phyloP scores from a whole-genome alignment of 2,329 filamentous ascomycete genomes.

The Xylaria sp. region DNA sequence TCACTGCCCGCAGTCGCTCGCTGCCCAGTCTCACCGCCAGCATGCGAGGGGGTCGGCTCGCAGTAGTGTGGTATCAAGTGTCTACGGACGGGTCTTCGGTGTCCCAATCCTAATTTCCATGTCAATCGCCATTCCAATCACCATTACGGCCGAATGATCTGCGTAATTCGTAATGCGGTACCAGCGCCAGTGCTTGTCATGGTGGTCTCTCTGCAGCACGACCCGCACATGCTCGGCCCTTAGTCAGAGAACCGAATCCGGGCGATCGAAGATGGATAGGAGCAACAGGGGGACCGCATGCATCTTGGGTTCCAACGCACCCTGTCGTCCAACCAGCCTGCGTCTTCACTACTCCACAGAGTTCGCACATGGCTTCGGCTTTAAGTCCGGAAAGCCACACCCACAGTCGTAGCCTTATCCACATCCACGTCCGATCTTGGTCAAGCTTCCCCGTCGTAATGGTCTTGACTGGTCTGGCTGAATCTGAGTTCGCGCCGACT shows the following conservation, averaged over 20 bases:
- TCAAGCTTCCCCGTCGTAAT: constrained; percentile 1
- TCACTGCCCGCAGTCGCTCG: background rate
- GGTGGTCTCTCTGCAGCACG: constrained; percentile 11
- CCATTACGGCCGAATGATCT: constrained; percentile 1
- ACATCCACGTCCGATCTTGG: background rate
- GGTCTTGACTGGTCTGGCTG: constrained; percentile 8
- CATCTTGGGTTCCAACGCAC: constrained; percentile 14
- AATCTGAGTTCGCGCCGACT: constrained; percentile 15
- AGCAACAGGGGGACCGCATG: constrained; percentile 25
- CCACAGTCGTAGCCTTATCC: background rate
- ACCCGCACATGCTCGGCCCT: constrained; percentile 14
- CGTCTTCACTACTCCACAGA: constrained; percentile 21
- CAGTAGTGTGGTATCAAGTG: constrained; percentile 14
- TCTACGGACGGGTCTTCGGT: constrained; percentile 14
- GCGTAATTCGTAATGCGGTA: constrained; percentile 25
- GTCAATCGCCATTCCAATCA: background rate
- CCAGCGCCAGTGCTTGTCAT: background rate
- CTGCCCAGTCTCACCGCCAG: constrained; percentile 4
- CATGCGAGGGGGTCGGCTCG: constrained; percentile 19
- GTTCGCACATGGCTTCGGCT: constrained; percentile 34
- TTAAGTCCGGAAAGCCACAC: constrained; percentile 4
- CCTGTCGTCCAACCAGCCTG: constrained; percentile 7
- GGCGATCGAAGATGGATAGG: constrained; percentile 27
- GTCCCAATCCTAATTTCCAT: constrained; percentile 13
- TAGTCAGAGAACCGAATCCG: constrained; percentile 9